phyloP scores from a whole-genome alignment of 2,329 filamentous ascomycete species.

The Dactylellina cionopaga region DNA sequence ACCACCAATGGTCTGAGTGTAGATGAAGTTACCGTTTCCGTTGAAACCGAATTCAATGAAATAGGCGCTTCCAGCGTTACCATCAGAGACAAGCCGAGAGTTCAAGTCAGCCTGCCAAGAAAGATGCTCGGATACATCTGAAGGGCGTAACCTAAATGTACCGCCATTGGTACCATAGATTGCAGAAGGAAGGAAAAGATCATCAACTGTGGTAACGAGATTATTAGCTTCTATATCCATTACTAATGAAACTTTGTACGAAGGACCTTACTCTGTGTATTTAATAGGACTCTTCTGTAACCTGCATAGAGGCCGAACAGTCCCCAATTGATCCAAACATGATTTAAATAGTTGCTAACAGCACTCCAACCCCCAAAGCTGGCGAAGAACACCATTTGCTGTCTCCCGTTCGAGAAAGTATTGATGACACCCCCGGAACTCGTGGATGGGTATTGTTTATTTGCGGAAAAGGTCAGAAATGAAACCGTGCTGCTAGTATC shows the following conservation, averaged over 20 bases:
- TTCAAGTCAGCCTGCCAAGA: constrained; percentile 63
- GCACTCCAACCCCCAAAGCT: constrained; percentile 66
- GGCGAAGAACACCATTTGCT: constrained; percentile 73
- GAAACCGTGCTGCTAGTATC: constrained; percentile 66
- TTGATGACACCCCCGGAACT: constrained; percentile 71
- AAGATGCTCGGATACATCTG: constrained; percentile 64
- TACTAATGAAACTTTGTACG: background rate
- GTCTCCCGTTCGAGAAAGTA: constrained; percentile 65
- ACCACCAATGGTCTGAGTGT: constrained; percentile 55
- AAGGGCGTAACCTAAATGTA: constrained; percentile 65
- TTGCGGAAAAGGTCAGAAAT: constrained; percentile 67
- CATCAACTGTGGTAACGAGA: constrained; percentile 10
- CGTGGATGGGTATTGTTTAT: constrained; percentile 60
- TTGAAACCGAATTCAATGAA: constrained; percentile 69
- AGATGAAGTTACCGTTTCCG: constrained; percentile 66
- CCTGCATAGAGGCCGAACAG: constrained; percentile 50
- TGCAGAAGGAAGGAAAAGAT: constrained; percentile 57
- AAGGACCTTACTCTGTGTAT: constrained; percentile 54
- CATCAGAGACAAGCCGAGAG: constrained; percentile 62
- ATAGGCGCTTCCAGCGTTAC: constrained; percentile 64
- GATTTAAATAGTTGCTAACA: constrained; percentile 38
- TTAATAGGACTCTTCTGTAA: constrained; percentile 60
- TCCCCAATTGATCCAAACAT: constrained; percentile 47
- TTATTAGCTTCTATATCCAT: constrained; percentile 41
- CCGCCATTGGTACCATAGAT: constrained; percentile 65